phyloP scores from a whole-genome alignment of 2,329 filamentous ascomycete species.

The Paraphaeosphaeria minitans region DNA sequence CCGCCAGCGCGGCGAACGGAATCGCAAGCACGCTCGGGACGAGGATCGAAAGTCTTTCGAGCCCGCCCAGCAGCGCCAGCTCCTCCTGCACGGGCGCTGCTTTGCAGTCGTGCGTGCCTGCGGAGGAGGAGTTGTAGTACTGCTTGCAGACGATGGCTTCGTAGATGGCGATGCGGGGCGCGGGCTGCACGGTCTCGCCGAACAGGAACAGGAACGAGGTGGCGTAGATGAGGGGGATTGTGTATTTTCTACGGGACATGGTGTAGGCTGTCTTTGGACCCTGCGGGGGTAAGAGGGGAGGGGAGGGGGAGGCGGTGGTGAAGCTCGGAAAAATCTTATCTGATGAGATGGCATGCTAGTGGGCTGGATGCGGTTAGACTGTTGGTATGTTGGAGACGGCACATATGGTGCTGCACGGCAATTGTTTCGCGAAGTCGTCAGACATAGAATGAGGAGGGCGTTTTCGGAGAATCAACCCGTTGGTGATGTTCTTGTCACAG shows the following conservation, averaged over 20 bases:
- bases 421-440: background rate
- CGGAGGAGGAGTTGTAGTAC: conserved; percentile 9
- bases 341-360: background rate
- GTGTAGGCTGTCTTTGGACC: background rate
- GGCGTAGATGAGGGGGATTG: conserved; percentile 22
- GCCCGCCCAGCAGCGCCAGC: conserved; percentile 19
- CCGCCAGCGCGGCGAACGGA: conserved; percentile 26
- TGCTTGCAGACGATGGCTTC: conserved; percentile 24
- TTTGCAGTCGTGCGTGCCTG: conserved; percentile 19
- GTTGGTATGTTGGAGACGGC: too few relatives aligned
- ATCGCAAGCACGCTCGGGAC: conserved; percentile 26
- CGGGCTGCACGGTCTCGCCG: conserved; percentile 25
- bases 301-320: background rate
- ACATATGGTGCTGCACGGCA: too few relatives aligned
- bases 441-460: too few relatives aligned
- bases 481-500: too few relatives aligned
- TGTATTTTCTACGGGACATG: background rate
- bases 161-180: conserved; percentile 26
- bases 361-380: background rate
- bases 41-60: conserved; percentile 24
- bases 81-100: conserved; percentile 23
- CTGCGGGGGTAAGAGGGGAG: background rate
- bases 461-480: too few relatives aligned
- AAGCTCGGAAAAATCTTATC: conserved; percentile 2
- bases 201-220: conserved; percentile 27